These are phyloP conservation scores for Ilex aquifolium DNA, from an alignment of 257 asterid genomes.

Conservation along the genomic window DNA sequence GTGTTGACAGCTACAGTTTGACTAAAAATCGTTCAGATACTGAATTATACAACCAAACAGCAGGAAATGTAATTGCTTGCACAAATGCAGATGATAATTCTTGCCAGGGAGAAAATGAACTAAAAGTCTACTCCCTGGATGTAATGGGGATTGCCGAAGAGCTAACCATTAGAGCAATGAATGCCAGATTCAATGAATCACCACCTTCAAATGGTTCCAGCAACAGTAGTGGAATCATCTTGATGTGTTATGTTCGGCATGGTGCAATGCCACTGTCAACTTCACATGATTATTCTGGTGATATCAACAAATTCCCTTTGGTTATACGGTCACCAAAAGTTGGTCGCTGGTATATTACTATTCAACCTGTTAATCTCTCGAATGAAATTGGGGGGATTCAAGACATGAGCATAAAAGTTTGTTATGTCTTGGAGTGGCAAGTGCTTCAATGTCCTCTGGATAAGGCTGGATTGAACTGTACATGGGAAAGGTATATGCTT, in stretches of 20 bases:
- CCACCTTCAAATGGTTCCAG: conserved; percentile 33
- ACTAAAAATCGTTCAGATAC: conserved; percentile 21
- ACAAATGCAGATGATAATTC: conserved; percentile 35
- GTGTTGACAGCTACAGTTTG: conserved; percentile 38
- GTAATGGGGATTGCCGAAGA: conserved; percentile 55
- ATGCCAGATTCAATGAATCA: conserved; percentile 35
- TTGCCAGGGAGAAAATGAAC: conserved; percentile 46
- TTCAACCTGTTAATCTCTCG: conserved; percentile 45
- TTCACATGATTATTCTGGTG: conserved; percentile 65
- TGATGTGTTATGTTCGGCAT: conserved; percentile 65
- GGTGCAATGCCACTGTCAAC: conserved; percentile 48
- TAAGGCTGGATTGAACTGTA: conserved; percentile 84
- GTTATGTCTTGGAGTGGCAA: conserved; percentile 67
- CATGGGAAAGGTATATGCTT: conserved; percentile 60
- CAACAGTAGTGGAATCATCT: conserved; percentile 18
- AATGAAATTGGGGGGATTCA: conserved; percentile 21
- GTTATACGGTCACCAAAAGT: conserved; percentile 60
- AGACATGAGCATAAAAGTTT: conserved; percentile 27
- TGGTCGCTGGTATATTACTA: conserved; percentile 75
- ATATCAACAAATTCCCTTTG: conserved; percentile 52
- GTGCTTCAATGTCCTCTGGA: conserved; percentile 65
- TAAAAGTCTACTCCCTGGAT: conserved; percentile 49
- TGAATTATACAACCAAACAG: conserved; percentile 16
- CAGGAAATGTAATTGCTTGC: conserved; percentile 45
- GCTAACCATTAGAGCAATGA: conserved; percentile 45